phyloP scores from a whole-genome alignment of 1,139 yeast genomes.

The Yamadazyma spencermartinsiae region DNA sequence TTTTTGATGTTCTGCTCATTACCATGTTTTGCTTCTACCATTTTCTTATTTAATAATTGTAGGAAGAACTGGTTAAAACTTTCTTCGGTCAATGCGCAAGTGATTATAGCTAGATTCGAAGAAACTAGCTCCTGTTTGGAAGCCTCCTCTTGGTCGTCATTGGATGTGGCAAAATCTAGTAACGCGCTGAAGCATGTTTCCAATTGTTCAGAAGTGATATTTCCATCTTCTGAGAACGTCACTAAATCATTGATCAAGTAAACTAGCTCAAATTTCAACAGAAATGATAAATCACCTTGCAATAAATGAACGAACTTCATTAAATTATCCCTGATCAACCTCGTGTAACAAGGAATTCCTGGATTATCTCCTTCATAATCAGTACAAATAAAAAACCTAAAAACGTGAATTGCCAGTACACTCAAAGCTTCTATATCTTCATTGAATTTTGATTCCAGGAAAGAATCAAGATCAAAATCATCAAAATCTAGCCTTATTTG shows the following conservation, averaged over 20 bases:
- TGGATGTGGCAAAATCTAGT: not conserved
- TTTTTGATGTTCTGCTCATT: not conserved
- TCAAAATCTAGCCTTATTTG: conserved; percentile 4
- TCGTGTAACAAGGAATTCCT: conserved; percentile 6
- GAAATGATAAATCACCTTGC: not conserved
- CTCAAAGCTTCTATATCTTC: conserved; percentile 6
- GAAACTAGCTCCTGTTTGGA: not conserved
- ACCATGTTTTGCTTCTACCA: not conserved
- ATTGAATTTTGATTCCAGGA: conserved; percentile 8
- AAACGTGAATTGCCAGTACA: conserved; percentile 3
- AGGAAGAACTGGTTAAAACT: conserved; percentile 6
- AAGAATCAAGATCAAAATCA: conserved; percentile 3
- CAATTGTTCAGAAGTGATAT: conserved; percentile 2
- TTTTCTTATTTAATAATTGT: not conserved
- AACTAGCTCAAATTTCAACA: conserved; percentile 6
- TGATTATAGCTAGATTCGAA: conserved; percentile 4
- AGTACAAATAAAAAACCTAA: conserved; percentile 12
- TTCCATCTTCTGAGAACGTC: conserved; percentile 11
- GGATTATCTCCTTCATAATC: conserved; percentile 13
- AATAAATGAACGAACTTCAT: conserved; percentile 5
- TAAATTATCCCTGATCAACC: conserved; percentile 3
- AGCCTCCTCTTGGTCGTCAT: not conserved
- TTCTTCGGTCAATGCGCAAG: conserved; percentile 4
- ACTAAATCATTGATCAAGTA: conserved; percentile 14
- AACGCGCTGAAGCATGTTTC: conserved; percentile 4